Evolutionary conservation across 352 stramenopile genomes (phyloP), one percentile per base, ranked within the genome.

Genomic region (Pythium volutum): DNA sequence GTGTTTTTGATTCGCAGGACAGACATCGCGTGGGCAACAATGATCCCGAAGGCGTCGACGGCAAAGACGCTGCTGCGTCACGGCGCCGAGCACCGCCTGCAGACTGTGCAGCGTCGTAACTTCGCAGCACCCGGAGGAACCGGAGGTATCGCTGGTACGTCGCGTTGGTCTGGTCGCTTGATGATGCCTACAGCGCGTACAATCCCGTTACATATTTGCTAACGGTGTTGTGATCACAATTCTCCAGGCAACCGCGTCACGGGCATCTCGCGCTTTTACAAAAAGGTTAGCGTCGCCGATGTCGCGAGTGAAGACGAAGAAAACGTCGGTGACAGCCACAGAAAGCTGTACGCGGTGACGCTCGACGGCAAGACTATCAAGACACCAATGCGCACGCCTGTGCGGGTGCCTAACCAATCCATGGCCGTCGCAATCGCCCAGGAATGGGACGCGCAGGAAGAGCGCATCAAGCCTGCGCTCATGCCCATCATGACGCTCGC

Each of bases 401-500:
- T 95, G 57, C 64, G 55, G 22, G 61, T 95, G 38, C 84, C 84
- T 10, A 90, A 62, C 39, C 78, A 84, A 41, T 71, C 81, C 27
- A 71, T 95, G 67, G 87, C 83, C 20, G 77, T 74, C 52, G 79
- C 81, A 0, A 79, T 95, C 29, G 87, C 87, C 8, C 80, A 91
- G 42, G 87, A 95, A 51, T 95, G 87, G 87, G 87, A 95, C 59
- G 77, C 87, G 34, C 87, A 95, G 68, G 69, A 74, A 25, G 68
- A 76, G 23, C 74, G 81, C 60, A 91, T 95, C 63, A 83, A 82
- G 4, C 87, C 87, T 12, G 67, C 78, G 42, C 91, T 84, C 27
- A 95, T 95, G 87, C 87, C 87, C 51, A 87, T 94, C 64, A 95
- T 95, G 87, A 85, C 87, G 61, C 76, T 95, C 42, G 84, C 80